Conservation (phyloP, 2,329 filamentous ascomycete species). For the Aureobasidium vineae region DNA sequence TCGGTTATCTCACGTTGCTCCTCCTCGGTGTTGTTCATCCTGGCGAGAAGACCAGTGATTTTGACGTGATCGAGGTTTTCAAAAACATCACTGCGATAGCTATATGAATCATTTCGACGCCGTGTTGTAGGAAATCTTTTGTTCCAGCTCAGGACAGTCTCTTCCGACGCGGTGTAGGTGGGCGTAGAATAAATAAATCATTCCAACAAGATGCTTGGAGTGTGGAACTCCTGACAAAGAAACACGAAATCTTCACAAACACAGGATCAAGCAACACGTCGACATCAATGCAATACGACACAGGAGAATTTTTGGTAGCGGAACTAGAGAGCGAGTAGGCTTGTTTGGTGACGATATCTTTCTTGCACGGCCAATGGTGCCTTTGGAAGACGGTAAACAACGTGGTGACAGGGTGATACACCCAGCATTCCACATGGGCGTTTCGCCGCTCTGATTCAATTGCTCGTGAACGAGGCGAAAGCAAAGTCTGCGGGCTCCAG, state of each 20-base stretch:
- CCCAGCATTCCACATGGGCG: not conserved
- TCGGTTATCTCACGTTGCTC: not conserved
- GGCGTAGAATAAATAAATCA: not conserved
- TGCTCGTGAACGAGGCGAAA: constrained; percentile 12
- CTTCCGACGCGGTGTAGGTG: not conserved
- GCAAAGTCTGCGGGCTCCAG: constrained; percentile 45
- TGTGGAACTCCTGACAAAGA: not conserved
- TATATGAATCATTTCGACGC: not conserved
- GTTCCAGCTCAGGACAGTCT: not conserved
- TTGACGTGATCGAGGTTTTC: not conserved
- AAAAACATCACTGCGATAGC: not conserved
- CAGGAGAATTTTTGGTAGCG: not conserved
- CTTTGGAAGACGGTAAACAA: not conserved
- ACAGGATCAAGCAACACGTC: not conserved
- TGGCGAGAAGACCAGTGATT: not conserved
- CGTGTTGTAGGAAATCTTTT: not conserved
- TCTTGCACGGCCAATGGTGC: not conserved
- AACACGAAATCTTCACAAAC: not conserved
- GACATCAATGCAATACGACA: not conserved
- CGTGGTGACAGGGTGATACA: not conserved
- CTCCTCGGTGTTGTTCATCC: not conserved
- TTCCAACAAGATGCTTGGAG: not conserved
- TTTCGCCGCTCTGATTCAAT: not conserved
- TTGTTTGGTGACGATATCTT: not conserved
- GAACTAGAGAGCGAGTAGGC: not conserved